Evolutionary conservation across 805 yeast genomes (phyloP), one percentile per base, ranked within the genome.

Genomic region (Candida ulmi): DNA sequence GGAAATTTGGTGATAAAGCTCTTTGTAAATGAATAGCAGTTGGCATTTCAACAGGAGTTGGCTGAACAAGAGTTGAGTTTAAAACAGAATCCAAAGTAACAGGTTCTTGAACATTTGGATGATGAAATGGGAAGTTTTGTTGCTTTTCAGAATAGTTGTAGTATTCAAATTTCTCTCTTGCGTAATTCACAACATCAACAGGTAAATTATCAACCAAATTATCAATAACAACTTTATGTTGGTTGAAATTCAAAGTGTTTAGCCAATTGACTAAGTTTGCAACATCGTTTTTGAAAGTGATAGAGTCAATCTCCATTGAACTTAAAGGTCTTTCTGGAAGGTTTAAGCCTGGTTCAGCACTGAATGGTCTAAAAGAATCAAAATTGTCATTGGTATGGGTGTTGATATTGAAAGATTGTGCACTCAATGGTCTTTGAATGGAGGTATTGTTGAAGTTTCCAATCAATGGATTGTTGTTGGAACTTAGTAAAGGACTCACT

Each of bases 181-280:
- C 71, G 36, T 75, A 65, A 27, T 68, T 61, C 44, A 76, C 56
- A 13, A 72, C 69, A 46, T 78, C 82, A 40, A 72, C 69, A 8
- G 76, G 71, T 47, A 78, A 58, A 42, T 65, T 63, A 35, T 69
- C 61, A 42, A 79, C 62, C 55, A 78, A 58, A 52, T 74, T 71
- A 48, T 77, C 83, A 43, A 76, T 65, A 58, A 76, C 71, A 36
- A 72, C 62, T 40, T 72, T 62, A 47, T 67, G 74, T 45, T 78
- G 81, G 34, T 66, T 68, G n/a, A 74, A 67, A 35, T 62, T 65
- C 55, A 78, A 63, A 46, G 63, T 64, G 38, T 68, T 68, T 44
- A 74, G 62, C 80, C 80, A 76, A 43, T 62, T 63, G 45, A 73
- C 66, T 46, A 73, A 62, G 44, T 68, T 68, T 39, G 68, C 62